Conservation (phyloP, 2,329 filamentous ascomycete genomes). For the Ophiobolus disseminans region DNA sequence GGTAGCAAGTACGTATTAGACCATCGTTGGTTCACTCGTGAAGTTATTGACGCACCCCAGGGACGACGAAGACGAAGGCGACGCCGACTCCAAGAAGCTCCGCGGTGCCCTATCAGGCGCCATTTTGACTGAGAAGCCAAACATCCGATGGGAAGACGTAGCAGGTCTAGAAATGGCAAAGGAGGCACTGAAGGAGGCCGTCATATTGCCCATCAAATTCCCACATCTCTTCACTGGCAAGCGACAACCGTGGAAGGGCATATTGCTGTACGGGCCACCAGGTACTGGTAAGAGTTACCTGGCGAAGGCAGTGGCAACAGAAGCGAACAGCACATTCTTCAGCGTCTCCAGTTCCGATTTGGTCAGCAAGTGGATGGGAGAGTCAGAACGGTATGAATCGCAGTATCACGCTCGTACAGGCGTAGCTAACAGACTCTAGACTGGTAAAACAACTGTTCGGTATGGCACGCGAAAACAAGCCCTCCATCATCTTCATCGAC, state of each 20-base stretch:
- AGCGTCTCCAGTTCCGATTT: slow-evolving; percentile 96
- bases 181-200: slow-evolving; percentile 96
- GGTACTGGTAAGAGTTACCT: slow-evolving; percentile 98
- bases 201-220: slow-evolving; percentile 97
- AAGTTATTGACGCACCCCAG: slow-evolving; percentile 31
- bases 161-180: slow-evolving; percentile 93
- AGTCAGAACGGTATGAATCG: slow-evolving; percentile 81
- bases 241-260: slow-evolving; percentile 97
- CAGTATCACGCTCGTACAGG: not conserved
- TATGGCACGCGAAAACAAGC: slow-evolving; percentile 97
- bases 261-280: slow-evolving; percentile 92
- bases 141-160: slow-evolving; percentile 97
- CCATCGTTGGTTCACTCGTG: not conserved
- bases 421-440: slow-evolving; percentile 55
- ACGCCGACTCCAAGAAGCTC: slow-evolving; percentile 95
- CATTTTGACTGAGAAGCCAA: slow-evolving; percentile 93
- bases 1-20: slow-evolving; percentile 55
- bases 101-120: slow-evolving; percentile 88
- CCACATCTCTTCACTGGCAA: slow-evolving; percentile 96
- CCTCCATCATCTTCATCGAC: slow-evolving; percentile 98
- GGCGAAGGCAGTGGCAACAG: slow-evolving; percentile 95
- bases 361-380: slow-evolving; percentile 99
- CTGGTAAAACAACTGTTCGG: slow-evolving; percentile 96
- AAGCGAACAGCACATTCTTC: slow-evolving; percentile 99
- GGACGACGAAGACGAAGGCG: slow-evolving; percentile 69